phyloP scores from a whole-genome alignment of 345 rosid genomes.

The Heritiera littoralis region DNA sequence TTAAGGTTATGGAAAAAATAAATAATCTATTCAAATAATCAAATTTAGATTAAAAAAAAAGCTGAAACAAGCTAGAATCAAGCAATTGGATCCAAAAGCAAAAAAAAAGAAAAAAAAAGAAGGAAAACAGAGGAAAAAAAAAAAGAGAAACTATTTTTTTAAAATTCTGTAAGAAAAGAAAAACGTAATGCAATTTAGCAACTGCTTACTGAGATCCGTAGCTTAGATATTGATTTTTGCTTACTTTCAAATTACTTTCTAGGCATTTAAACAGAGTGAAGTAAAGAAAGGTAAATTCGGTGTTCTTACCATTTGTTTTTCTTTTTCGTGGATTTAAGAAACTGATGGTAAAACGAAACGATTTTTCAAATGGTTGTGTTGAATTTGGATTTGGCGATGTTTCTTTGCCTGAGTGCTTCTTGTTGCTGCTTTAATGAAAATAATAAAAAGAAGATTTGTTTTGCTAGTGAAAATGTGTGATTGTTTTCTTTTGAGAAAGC shows the following conservation, averaged over 20 bases:
- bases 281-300: not conserved
- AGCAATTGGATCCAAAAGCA: slow-evolving; percentile 4
- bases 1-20: not conserved
- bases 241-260: slow-evolving; percentile 12
- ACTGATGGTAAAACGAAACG: not conserved
- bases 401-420: not conserved
- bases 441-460: not conserved
- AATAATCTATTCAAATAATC: not conserved
- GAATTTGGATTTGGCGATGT: not conserved
- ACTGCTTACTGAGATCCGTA: not conserved
- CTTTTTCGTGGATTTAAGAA: not conserved
- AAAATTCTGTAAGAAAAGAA: not conserved
- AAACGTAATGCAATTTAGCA: not conserved
- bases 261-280: slow-evolving; percentile 7
- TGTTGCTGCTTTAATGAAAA: not conserved
- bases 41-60: not conserved
- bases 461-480: not conserved
- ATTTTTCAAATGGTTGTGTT: not conserved
- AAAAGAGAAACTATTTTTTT: not conserved
- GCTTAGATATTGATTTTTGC: not conserved
- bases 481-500: not conserved
- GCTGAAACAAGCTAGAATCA: not conserved
- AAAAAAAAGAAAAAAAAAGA: not conserved
- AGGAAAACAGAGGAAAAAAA: not conserved
- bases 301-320: slow-evolving; percentile 2